Base-by-base conservation (phyloP, 345 rosid species). In the Euphorbia tirucalli region DNA sequence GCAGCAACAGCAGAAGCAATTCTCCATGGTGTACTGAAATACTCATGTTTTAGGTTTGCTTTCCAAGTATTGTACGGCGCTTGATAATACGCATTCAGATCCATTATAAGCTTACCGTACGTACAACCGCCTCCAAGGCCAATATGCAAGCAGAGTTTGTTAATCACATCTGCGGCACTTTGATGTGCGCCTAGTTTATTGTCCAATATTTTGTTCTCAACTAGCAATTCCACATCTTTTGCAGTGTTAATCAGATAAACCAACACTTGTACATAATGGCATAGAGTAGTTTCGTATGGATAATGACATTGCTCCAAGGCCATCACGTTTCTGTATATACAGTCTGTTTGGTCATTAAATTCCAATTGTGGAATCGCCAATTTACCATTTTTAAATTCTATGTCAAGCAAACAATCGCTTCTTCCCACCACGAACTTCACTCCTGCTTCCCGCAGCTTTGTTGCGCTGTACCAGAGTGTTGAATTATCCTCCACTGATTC, bases 301-400 rank as follows among this genome's bases (percentile, higher is more conserved):
- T 62, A 43, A 3, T 44, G 65, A 39, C 65, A 75, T 41, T 63
- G 74, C 70, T 69, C 74, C n/a, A 75, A 56, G 19, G 54, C 65
- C 37, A 16, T 61, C 18, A 63, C 4, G 10, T 68, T 58, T 6
- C 58, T 8, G 13, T 24, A 21, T 1, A 39, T 0, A 13, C 30
- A 9, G n/a, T 64, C 68, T 0, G 68, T 64, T 1, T 4, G 0
- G n/a, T 41, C 68, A 39, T 1, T 7, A 4, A 64, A 16, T 4
- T 19, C 13, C 0, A 64, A 21, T 0, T 15, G 0, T 1, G 56
- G 65, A 14, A 63, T 22, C 10, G 15, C 14, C 11, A 75, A 18
- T 25, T 4, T 25, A 15, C 52, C 28, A 0, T 59, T 48, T 1
- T 22, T 5, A 39, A 52, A 52, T 7, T 14, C 5, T 11, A 74